Base-by-base conservation (phyloP, 331 rosid genomes). In the Pyracantha coccinea region DNA sequence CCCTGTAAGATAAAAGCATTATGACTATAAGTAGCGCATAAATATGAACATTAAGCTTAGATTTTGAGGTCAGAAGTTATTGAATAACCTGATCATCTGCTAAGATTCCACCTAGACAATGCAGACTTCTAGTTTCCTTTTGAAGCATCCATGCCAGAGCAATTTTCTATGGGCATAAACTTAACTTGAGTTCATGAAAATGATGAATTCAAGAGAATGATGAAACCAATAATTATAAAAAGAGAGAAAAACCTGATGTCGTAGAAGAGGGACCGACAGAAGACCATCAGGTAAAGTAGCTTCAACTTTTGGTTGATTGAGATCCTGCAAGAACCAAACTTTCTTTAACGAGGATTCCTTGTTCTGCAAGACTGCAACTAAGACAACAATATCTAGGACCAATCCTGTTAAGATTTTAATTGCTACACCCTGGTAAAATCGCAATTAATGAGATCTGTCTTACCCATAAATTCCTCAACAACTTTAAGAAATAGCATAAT, bases 61-160 rank as follows among this genome's bases (percentile, higher is more conserved):
- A 25, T 23, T 15, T 72, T 80, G 65, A 66, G 35, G 28, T 59
- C 38, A 77, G 7, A 44, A 32, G 69, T 54, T 32, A 54, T 66
- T 67, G 57, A 72, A 69, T 80, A 62, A 92, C 99, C 97, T 95
- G 98, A 71, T 95, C 99, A 86, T 95, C 99, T 73, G 98, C 99
- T 85, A 95, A 85, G 76, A 95, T 92, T 75, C 99, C 99, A 75
- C 99, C 99, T 81, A 88, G 78, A 85, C 99, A 95, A 86, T 92
- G 97, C 86, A 90, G 82, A 88, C 93, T 95, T 85, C 87, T 88
- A 57, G 79, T 95, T 86, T 95, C 99, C 88, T 91, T 95, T 86
- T 89, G 93, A 76, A 92, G 85, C 98, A 92, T 92, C 98, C 99
- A 95, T 77, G 91, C 88, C 85, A 95, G 84, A 69, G 99, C 99